Conservation (phyloP, 2,329 filamentous ascomycete species). For the Zymoseptoria pseudotritici region DNA sequence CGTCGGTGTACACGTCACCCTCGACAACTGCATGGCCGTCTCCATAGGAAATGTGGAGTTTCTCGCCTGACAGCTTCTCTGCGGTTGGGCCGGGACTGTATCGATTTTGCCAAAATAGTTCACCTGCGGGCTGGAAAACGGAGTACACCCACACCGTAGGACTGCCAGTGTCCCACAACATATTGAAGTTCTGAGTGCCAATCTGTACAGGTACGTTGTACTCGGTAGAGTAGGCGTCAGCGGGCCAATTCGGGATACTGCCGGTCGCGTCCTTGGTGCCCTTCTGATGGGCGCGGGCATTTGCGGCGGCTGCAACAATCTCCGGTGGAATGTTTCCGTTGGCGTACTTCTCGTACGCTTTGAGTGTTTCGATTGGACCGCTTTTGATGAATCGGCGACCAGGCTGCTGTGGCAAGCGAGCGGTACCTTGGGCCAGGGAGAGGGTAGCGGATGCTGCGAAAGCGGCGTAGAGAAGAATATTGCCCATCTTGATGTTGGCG, state of each 20-base stretch:
- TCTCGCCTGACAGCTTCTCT: neutral
- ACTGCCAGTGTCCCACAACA: neutral
- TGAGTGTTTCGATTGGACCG: neutral
- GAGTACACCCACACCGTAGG: neutral
- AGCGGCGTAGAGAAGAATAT: neutral
- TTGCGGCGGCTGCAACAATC: neutral
- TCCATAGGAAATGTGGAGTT: neutral
- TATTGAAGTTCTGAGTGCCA: neutral
- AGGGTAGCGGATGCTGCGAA: neutral
- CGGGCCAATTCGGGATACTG: neutral
- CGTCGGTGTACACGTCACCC: neutral
- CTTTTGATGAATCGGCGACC: neutral
- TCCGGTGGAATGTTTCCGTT: neutral
- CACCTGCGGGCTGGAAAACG: neutral
- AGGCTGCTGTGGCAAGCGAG: neutral
- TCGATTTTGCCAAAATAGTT: neutral
- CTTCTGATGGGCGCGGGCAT: neutral
- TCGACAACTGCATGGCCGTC: neutral
- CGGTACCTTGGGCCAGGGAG: neutral
- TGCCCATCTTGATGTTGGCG: neutral
- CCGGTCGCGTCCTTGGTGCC: neutral
- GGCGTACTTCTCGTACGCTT: neutral
- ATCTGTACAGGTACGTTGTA: neutral
- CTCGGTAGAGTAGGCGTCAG: neutral
- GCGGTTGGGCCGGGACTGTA: neutral